Percentiles rank a stretch among this genome's conserved stretches.
phyloP scores from a whole-genome alignment of 2,329 filamentous ascomycete species.

The Venturia effusa region DNA sequence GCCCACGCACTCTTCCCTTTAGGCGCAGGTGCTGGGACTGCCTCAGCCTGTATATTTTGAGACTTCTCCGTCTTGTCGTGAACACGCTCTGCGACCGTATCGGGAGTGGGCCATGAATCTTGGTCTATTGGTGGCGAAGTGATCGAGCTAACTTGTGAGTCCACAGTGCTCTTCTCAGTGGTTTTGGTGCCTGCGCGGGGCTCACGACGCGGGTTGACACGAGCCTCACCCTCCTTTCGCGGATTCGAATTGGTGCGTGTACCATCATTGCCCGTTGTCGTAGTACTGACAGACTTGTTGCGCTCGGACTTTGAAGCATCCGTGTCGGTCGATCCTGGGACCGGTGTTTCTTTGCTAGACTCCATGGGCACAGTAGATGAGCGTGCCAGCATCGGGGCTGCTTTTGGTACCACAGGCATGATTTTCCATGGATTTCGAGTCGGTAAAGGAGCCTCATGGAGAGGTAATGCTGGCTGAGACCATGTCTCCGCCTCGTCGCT shows the following conservation, averaged over 20 bases:
- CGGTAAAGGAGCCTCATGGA: constrained; percentile 59
- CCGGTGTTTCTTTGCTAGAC: not conserved
- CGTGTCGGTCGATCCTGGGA: not conserved
- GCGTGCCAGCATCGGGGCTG: constrained; percentile 33
- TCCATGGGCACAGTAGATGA: not conserved
- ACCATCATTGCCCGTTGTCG: not conserved
- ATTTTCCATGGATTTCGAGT: constrained; percentile 64
- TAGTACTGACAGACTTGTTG: not conserved
- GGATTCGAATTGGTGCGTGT: not conserved
- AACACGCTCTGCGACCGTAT: constrained; percentile 45
- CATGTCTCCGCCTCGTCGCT: constrained; percentile 27
- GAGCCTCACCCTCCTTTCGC: not conserved
- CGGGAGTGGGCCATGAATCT: constrained; percentile 81
- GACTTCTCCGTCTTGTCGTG: constrained; percentile 57
- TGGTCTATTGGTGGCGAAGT: constrained; percentile 57
- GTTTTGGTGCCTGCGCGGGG: constrained; percentile 16
- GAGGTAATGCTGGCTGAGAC: not conserved
- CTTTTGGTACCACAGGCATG: constrained; percentile 27
- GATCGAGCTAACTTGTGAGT: constrained; percentile 18
- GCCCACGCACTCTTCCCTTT: constrained; percentile 78
- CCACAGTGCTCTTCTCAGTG: constrained; percentile 12
- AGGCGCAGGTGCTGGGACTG: constrained; percentile 38
- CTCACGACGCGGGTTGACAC: not conserved
- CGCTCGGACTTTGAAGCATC: not conserved
- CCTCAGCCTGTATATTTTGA: constrained; percentile 38